Conservation (phyloP, 2,329 filamentous ascomycete species). For the Aspergillus hortae region DNA sequence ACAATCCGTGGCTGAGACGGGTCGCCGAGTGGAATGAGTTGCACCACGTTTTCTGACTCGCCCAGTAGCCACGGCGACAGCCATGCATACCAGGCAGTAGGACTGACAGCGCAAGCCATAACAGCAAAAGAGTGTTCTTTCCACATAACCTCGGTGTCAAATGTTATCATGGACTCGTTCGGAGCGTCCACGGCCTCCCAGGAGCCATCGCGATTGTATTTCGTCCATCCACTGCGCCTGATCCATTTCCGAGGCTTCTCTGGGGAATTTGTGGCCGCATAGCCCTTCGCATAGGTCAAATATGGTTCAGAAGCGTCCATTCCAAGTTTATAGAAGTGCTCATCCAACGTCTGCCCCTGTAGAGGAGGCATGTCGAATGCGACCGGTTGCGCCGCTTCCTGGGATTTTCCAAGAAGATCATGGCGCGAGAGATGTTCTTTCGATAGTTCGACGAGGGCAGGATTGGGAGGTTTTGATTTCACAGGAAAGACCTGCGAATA, state of each 20-base stretch:
- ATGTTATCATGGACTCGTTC: constrained; percentile 77
- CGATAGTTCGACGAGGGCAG: constrained; percentile 73
- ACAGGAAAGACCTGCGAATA: constrained; percentile 77
- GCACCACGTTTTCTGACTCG: constrained; percentile 71
- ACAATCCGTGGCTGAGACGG: constrained; percentile 69
- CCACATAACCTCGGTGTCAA: constrained; percentile 97
- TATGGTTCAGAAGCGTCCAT: constrained; percentile 85
- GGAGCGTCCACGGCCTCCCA: constrained; percentile 73
- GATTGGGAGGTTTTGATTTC: constrained; percentile 51
- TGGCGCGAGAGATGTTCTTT: constrained; percentile 79
- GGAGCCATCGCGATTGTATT: constrained; percentile 72
- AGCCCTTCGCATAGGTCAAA: constrained; percentile 68
- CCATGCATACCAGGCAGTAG: constrained; percentile 95
- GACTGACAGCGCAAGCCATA: constrained; percentile 91
- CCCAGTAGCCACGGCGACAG: constrained; percentile 90
- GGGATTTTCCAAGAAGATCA: constrained; percentile 85
- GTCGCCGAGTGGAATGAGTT: constrained; percentile 85
- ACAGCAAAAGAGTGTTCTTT: constrained; percentile 88
- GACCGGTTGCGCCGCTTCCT: constrained; percentile 69
- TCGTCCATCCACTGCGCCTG: constrained; percentile 84
- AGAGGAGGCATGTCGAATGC: constrained; percentile 80
- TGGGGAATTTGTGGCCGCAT: constrained; percentile 59
- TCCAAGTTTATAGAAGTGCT: constrained; percentile 89
- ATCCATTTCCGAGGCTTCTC: constrained; percentile 70
- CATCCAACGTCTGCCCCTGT: constrained; percentile 77